Evolutionary conservation across 495 filamentous ascomycete species (phyloP).

Genomic region (Chlorociboria aeruginascens): DNA sequence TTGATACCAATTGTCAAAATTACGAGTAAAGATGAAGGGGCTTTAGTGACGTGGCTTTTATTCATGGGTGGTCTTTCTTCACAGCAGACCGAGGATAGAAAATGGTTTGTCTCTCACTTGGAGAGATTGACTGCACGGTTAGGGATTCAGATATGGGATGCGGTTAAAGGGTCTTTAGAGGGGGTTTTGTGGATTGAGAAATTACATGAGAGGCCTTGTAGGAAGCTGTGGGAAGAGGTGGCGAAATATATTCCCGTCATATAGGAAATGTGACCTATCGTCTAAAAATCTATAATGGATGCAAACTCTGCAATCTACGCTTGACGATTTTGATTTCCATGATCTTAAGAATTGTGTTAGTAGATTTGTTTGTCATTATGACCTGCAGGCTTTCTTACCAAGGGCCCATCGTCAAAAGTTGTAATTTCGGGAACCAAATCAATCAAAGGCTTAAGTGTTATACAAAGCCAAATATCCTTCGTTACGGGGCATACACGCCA

Average conservation of each 20-base stretch:
- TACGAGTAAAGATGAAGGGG: background rate
- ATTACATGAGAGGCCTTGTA: background rate
- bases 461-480: no score
- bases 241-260: background rate
- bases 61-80: background rate
- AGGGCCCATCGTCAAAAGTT: background rate
- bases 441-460: no score
- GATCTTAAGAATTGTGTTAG: no score
- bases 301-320: background rate
- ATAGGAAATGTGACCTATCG: no score
- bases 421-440: no score
- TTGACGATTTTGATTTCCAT: background rate
- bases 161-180: background rate
- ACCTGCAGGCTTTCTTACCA: no score
- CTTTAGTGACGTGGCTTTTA: background rate
- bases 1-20: background rate
- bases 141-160: background rate
- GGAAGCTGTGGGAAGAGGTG: constrained; percentile 1
- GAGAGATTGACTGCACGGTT: background rate
- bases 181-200: background rate
- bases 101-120: background rate
- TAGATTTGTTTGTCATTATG: no score
- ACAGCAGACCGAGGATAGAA: background rate
- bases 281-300: background rate
- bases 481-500: no score